phyloP scores from a whole-genome alignment of 2,329 filamentous ascomycete species.

The Malbranchea zuffiana region DNA sequence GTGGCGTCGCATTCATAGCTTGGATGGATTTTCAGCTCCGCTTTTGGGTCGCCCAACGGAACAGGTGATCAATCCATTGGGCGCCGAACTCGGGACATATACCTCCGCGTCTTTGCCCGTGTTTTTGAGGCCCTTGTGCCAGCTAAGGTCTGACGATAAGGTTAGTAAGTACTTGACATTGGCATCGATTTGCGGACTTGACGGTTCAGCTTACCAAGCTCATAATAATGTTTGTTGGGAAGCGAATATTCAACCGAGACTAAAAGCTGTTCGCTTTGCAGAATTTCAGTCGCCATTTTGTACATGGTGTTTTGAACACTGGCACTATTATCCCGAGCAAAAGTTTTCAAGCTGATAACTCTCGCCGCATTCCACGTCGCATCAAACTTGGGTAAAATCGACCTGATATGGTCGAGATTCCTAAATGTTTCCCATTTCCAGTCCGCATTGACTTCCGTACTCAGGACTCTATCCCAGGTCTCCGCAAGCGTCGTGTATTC shows the following conservation, averaged over 20 bases:
- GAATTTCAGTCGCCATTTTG: constrained; percentile 86
- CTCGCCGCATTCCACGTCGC: constrained; percentile 66
- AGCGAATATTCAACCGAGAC: constrained; percentile 68
- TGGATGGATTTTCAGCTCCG: too few species aligned
- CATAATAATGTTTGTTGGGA: constrained; percentile 98
- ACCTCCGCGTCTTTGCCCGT: constrained; percentile 93
- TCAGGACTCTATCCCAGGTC: constrained; percentile 89
- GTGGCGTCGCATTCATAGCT: constrained; percentile 6
- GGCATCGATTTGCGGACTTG: too few species aligned
- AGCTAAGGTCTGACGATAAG: constrained; percentile 61
- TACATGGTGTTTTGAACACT: constrained; percentile 98
- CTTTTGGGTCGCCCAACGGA: constrained; percentile 47
- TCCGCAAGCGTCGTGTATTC: constrained; percentile 86
- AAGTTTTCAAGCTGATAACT: constrained; percentile 77
- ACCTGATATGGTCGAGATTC: constrained; percentile 55
- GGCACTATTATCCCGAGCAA: constrained; percentile 80
- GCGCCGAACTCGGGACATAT: constrained; percentile 81
- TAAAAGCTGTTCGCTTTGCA: constrained; percentile 61
- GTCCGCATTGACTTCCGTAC: constrained; percentile 75
- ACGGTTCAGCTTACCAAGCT: constrained; percentile 58
- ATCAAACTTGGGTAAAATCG: constrained; percentile 58
- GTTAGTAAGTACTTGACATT: too few species aligned
- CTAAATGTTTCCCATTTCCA: constrained; percentile 77
- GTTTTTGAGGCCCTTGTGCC: constrained; percentile 93
- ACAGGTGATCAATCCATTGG: constrained; percentile 93